Evolutionary conservation across 2,329 filamentous ascomycete species (phyloP).

Genomic region (Trichoderma polysporum): DNA sequence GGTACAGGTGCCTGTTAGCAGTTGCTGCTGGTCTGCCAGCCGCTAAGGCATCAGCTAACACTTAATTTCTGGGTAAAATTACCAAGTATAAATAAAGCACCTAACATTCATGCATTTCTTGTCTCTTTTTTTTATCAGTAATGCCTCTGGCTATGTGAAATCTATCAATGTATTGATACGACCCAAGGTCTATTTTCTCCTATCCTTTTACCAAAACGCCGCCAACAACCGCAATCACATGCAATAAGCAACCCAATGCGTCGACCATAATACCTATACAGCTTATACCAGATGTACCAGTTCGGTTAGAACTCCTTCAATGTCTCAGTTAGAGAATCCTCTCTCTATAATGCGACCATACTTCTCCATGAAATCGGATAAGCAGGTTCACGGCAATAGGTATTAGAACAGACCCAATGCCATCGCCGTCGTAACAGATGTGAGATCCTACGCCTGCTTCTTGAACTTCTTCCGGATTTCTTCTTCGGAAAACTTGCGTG

Average conservation of each 20-base stretch:
- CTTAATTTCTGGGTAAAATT: not conserved
- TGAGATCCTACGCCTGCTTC: not conserved
- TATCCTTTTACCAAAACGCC: conserved; percentile 4
- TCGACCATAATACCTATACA: not conserved
- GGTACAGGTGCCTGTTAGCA: not conserved
- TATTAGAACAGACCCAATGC: not conserved
- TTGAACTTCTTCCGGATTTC: conserved; percentile 61
- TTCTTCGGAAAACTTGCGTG: conserved; percentile 62
- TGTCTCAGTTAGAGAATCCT: not conserved
- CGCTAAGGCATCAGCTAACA: not conserved
- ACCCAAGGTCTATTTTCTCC: not conserved
- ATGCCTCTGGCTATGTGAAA: not conserved
- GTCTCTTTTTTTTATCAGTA: not conserved
- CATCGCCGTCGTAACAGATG: not conserved
- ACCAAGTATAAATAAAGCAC: not conserved
- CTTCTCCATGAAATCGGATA: not conserved
- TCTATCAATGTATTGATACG: not conserved
- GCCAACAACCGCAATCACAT: not conserved
- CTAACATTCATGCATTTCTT: not conserved
- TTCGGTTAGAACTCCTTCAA: not conserved
- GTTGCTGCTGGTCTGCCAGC: not conserved
- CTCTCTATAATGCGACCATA: not conserved
- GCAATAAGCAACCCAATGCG: not conserved
- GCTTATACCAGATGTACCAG: not conserved
- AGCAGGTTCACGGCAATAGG: not conserved